A percentile compares a stretch with the other conserved stretches of the same genome.
Evolutionary conservation across 2,329 filamentous ascomycete genomes (phyloP).

Genomic region (Colletotrichum sojae): DNA sequence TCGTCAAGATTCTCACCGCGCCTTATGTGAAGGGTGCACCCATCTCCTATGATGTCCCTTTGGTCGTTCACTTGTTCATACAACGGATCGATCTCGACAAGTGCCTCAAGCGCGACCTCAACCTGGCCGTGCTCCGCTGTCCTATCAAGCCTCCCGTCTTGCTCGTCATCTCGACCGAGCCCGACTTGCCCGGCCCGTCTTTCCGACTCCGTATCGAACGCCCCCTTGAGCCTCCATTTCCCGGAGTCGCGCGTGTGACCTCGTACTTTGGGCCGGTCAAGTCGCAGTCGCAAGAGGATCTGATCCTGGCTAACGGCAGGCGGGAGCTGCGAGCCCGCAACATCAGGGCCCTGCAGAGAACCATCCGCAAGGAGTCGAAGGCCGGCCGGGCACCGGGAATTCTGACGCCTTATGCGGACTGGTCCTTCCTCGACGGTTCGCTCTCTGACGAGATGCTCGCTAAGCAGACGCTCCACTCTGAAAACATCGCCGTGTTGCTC

Average conservation of each 20-base stretch:
- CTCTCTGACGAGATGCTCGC: background rate
- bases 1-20: background rate
- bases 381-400: background rate
- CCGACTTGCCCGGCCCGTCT: background rate
- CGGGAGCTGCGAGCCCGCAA: background rate
- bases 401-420: background rate
- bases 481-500: background rate
- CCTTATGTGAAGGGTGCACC: background rate
- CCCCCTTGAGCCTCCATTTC: background rate
- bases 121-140: no score
- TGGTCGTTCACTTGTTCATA: slow-evolving; percentile 10
- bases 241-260: background rate
- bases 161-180: slow-evolving; percentile 2
- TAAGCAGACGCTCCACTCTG: background rate
- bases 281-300: background rate
- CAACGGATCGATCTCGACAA: background rate
- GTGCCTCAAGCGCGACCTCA: no score
- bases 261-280: background rate
- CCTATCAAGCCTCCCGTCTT: background rate
- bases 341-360: slow-evolving; percentile 7
- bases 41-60: background rate
- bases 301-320: background rate
- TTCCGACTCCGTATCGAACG: background rate
- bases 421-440: background rate
- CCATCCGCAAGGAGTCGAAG: background rate